phyloP scores from a whole-genome alignment of 2,329 filamentous ascomycete species.

The Seiridium cupressi region DNA sequence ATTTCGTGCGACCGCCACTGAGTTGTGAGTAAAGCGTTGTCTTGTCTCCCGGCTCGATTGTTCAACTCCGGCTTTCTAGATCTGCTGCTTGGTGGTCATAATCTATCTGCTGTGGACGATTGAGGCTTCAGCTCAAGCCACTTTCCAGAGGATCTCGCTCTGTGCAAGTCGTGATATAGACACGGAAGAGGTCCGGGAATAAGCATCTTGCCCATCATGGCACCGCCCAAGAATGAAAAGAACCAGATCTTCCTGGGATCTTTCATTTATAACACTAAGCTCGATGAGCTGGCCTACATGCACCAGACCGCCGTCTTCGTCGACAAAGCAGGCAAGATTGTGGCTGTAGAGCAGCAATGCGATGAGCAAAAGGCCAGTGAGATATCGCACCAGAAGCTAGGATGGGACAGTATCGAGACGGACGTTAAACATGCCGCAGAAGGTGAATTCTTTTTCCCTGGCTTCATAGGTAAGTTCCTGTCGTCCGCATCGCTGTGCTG shows the following conservation, averaged over 20 bases:
- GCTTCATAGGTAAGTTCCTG: slow-evolving; percentile 65
- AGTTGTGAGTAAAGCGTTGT: no score
- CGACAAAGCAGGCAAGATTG: slow-evolving; percentile 48
- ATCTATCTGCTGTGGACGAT: no score
- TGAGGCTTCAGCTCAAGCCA: no score
- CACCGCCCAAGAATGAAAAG: slow-evolving; percentile 13
- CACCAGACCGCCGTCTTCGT: slow-evolving; percentile 51
- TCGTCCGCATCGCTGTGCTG: background rate
- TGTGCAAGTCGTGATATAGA: background rate
- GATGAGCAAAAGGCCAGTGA: slow-evolving; percentile 29
- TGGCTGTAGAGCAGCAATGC: slow-evolving; percentile 40
- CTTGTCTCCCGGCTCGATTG: no score
- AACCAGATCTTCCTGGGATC: slow-evolving; percentile 52
- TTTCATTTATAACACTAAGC: slow-evolving; percentile 52
- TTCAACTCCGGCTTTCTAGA: no score
- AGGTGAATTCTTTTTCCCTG: slow-evolving; percentile 78
- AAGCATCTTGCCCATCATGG: background rate
- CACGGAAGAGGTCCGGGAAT: background rate
- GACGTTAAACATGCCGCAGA: slow-evolving; percentile 34
- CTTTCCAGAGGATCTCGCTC: no score
- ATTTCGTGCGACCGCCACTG: no score
- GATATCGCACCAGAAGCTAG: slow-evolving; percentile 37
- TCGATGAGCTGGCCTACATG: slow-evolving; percentile 48
- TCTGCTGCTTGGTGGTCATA: no score
- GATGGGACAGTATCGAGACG: slow-evolving; percentile 41